Conservation (phyloP, 495 filamentous ascomycete species). For the Podospora tetraspora region DNA sequence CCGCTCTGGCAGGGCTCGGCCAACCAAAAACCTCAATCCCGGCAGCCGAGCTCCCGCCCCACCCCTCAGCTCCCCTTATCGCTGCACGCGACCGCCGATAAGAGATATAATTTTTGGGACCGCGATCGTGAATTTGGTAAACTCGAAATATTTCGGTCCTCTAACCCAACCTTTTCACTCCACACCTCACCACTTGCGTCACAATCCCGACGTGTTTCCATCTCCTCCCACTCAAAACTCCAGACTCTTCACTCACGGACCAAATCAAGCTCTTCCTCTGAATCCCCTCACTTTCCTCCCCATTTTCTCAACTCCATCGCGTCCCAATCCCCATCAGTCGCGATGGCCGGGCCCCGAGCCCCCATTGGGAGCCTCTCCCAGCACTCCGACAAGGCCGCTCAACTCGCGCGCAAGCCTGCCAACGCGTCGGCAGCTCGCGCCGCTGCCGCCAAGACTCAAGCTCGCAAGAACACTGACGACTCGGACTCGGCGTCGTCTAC, state of each 20-base stretch:
- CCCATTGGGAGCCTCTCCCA: conserved; percentile 29
- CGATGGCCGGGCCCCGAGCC: conserved; percentile 33
- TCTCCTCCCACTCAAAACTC: background rate
- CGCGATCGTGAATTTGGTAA: background rate
- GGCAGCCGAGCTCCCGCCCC: background rate
- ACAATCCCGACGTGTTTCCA: background rate
- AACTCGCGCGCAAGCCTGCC: conserved; percentile 23
- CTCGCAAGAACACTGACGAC: conserved; percentile 19
- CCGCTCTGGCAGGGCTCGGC: background rate
- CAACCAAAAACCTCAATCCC: background rate
- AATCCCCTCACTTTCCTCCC: background rate
- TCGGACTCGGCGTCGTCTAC: conserved; percentile 16
- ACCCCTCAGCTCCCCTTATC: background rate
- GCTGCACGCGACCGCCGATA: background rate
- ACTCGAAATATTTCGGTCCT: background rate
- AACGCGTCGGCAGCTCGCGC: conserved; percentile 19
- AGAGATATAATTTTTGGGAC: background rate
- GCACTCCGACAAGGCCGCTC: conserved; percentile 27
- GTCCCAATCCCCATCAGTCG: background rate
- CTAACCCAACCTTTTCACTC: background rate
- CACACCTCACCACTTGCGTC: background rate
- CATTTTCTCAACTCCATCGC: background rate
- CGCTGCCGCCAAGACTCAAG: conserved; percentile 16
- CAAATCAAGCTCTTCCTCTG: background rate
- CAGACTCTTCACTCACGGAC: background rate